Base-by-base conservation (phyloP, 768 basidiomycete species). In the Tephrocybe sp. region DNA sequence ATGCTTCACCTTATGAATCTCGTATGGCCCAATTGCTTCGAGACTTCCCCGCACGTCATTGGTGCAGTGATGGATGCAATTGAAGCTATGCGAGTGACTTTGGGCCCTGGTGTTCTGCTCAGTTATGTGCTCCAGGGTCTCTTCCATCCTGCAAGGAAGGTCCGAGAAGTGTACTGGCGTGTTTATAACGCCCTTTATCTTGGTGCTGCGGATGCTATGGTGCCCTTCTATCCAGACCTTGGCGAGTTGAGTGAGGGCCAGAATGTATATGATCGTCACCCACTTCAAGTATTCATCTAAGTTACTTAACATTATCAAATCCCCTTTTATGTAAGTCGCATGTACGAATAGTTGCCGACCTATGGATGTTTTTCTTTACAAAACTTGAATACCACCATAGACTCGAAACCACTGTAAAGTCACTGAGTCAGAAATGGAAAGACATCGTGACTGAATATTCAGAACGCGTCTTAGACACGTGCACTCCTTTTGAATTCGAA, bases 11-110 rank as follows among this genome's bases (percentile, higher is more conserved):
- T 98, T 41, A 92, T 98, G 87, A 99, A 99, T 66, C 82, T 99
- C 22, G 90, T 98, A 12, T 98, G 95, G 95, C 97, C 97, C 1
- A 98, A 98, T 65, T 95, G 94, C 69, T 98, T 98, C 67, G 96
- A 98, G 74, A 96, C 95, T 1, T 92, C 89, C 12, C 97, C 97
- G 5, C 97, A 99, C 70, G 95, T 99, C 52, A 98, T 98, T 54
- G 93, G 92, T 26, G 92, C 94, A 5, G 92, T 98, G 35, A 95
- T 98, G 92, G 97, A 98, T 41, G 97, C 97, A 0, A 79, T 99
- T 60, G 97, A 98, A 69, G 91, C 92, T 1, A 98, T 98, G 94
- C 81, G 95, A 19, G 89, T 98, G 34, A 93, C 94, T 7, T 75
- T 98, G 34, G 97, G 97, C 1, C 93, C 96, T 0, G 96, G 97